Base-by-base conservation (phyloP, 2,329 filamentous ascomycete species). In the Xylaria sp. region DNA sequence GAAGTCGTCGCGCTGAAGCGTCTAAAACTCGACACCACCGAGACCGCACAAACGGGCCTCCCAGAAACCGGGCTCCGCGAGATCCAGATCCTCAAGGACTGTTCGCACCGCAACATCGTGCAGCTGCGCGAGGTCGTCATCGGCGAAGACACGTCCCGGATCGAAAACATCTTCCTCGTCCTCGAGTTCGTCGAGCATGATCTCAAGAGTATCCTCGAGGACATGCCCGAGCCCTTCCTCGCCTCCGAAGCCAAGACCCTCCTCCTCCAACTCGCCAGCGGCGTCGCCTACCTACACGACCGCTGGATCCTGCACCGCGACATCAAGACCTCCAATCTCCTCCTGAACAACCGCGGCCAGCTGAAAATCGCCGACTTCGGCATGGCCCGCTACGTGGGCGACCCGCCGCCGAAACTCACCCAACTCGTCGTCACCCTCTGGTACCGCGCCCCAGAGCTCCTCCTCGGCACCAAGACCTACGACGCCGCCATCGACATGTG, bases 141-240 rank as follows among this genome's bases (percentile, higher is more conserved):
- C 48, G 90, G 91, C 3, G 74, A 76, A 73, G 74, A 73, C 68
- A 70, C 72, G 68, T 72, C 69, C 61, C 66, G 65, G 62, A 68
- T 69, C 64, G 68, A 74, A 73, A 91, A 88, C 76, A 88, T 97
- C 66, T 95, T 91, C 74, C 85, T 99, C 59, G 94, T 97, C 64
- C 93, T 99, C 81, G 92, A 97, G 72, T 99, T 97, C 75, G 81
- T 97, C 69, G 93, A 97, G 78, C 94, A 99, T 79, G 94, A 99
- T 71, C 85, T 99, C 59, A 96, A 95, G 75, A 90, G 89, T 58
- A 83, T 99, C 59, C 89, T 96, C 64, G 90, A 95, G 74, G 90
- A 95, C 71, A 96, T 97, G 91, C 84, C 88, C 55, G 91, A 97
- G 71, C 92, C 92, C 0, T 99, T 99, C 73, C 82, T 96, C 58